A percentile compares a stretch with the other conserved stretches of the same genome.
Conservation (phyloP, 2,329 filamentous ascomycete genomes). For the Magnaporthiopsis poae region DNA sequence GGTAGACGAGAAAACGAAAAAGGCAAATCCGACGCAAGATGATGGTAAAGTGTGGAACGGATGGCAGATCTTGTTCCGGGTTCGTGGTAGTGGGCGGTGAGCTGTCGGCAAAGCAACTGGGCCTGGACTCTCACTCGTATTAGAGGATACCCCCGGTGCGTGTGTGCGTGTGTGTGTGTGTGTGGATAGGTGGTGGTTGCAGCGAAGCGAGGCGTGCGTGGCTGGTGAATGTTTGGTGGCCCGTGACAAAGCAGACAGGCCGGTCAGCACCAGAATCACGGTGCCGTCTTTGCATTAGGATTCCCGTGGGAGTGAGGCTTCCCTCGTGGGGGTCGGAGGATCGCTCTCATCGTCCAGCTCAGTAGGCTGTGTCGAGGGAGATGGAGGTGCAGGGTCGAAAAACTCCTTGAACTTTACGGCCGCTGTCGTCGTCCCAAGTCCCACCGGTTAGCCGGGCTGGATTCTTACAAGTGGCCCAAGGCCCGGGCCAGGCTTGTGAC, state of each 20-base stretch:
- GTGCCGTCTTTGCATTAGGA: background rate
- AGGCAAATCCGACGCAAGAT: background rate
- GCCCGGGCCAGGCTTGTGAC: background rate
- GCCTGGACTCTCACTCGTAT: background rate
- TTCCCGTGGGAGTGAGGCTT: background rate
- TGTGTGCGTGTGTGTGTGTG: too few relatives aligned
- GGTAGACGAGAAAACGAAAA: background rate
- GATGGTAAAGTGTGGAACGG: too few relatives aligned
- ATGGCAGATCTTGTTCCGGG: background rate
- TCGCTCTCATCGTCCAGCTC: background rate
- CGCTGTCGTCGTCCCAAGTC: constrained; percentile 25
- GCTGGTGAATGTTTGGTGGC: background rate
- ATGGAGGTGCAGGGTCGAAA: constrained; percentile 21
- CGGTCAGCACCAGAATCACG: too few relatives aligned
- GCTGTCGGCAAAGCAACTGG: too few relatives aligned
- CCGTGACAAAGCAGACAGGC: too few relatives aligned
- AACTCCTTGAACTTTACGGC: constrained; percentile 31
- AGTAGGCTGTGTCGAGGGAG: constrained; percentile 1
- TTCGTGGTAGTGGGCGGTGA: background rate
- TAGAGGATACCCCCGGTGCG: background rate
- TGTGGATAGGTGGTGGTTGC: background rate
- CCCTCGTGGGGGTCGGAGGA: background rate
- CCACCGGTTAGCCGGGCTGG: constrained; percentile 11
- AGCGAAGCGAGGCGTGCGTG: background rate
- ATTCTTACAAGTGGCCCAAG: background rate